Percentiles rank a stretch among this genome's conserved stretches.
phyloP scores from a whole-genome alignment of 2,329 filamentous ascomycete species.

The Periconia sp. region DNA sequence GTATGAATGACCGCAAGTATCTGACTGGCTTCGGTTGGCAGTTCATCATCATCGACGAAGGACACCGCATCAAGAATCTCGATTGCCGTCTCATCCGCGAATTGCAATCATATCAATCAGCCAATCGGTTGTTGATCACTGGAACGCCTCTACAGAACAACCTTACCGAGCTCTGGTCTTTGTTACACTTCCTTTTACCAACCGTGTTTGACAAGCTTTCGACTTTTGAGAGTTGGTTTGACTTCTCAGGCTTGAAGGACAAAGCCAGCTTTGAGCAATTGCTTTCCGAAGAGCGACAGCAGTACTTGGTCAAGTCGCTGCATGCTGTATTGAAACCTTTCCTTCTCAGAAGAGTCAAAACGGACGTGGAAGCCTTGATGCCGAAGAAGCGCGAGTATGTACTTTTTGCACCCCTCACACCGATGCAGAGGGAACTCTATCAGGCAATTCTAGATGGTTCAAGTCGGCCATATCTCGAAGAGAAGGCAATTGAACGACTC shows the following conservation, averaged over 20 bases:
- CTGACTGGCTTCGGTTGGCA: constrained; percentile 90
- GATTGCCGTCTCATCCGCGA: constrained; percentile 91
- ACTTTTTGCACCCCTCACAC: constrained; percentile 88
- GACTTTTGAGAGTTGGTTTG: constrained; percentile 94
- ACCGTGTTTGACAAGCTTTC: constrained; percentile 93
- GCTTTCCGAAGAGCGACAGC: constrained; percentile 77
- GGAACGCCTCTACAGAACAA: constrained; percentile 97
- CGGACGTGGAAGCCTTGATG: constrained; percentile 88
- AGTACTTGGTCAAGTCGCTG: constrained; percentile 82
- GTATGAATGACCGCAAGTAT: constrained; percentile 84
- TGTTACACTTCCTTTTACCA: constrained; percentile 91
- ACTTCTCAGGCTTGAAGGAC: constrained; percentile 90
- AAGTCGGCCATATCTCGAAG: constrained; percentile 68
- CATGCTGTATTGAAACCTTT: constrained; percentile 93
- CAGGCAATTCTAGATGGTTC: constrained; percentile 69
- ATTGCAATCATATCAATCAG: constrained; percentile 84
- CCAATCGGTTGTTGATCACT: constrained; percentile 89
- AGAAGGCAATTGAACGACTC: constrained; percentile 73
- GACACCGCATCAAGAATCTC: constrained; percentile 95
- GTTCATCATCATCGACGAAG: constrained; percentile 98
- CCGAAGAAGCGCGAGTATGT: constrained; percentile 98
- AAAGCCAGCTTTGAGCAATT: constrained; percentile 80
- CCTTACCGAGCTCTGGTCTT: constrained; percentile 89
- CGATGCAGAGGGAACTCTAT: constrained; percentile 90
- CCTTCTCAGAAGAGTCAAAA: constrained; percentile 85